These are phyloP conservation scores for Ceratocystiopsis sp. DNA, from an alignment of 2,329 filamentous ascomycete genomes.

Conservation along the genomic window DNA sequence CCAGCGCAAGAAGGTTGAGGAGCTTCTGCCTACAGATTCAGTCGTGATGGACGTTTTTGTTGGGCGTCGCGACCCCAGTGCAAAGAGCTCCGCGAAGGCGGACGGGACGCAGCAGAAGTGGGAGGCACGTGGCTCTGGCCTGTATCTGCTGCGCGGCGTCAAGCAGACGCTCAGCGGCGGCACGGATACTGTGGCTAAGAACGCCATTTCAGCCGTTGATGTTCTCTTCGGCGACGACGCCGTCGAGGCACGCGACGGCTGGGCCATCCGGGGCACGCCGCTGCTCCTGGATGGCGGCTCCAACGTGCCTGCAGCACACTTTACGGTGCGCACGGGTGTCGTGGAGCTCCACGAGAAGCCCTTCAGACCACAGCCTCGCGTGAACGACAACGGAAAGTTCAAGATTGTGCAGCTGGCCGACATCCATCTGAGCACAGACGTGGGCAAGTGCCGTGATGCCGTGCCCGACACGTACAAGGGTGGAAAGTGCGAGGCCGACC, in stretches of 20 bases:
- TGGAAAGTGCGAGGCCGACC: slow-evolving; percentile 77
- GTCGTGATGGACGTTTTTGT: slow-evolving; percentile 68
- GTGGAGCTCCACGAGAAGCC: slow-evolving; percentile 43
- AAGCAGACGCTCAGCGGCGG: slow-evolving; percentile 55
- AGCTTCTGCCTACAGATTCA: slow-evolving; percentile 55
- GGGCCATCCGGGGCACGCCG: slow-evolving; percentile 61
- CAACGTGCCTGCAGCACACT: slow-evolving; percentile 48
- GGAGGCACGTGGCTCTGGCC: slow-evolving; percentile 59
- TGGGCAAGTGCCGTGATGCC: slow-evolving; percentile 74
- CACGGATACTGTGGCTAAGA: slow-evolving; percentile 27
- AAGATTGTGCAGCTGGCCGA: slow-evolving; percentile 97
- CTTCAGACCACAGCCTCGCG: slow-evolving; percentile 44
- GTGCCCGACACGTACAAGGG: slow-evolving; percentile 55
- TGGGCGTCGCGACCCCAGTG: slow-evolving; percentile 51
- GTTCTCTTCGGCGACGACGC: slow-evolving; percentile 83
- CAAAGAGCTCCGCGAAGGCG: slow-evolving; percentile 12
- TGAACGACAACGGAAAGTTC: slow-evolving; percentile 80
- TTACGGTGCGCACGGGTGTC: slow-evolving; percentile 62
- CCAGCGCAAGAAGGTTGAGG: slow-evolving; percentile 70
- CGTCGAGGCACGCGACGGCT: slow-evolving; percentile 72
- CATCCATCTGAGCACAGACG: slow-evolving; percentile 78
- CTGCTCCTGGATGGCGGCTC: slow-evolving; percentile 50
- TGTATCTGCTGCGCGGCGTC: slow-evolving; percentile 67
- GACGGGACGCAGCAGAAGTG: slow-evolving; percentile 44
- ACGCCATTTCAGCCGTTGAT: slow-evolving; percentile 65